Conservation (phyloP, 2,329 filamentous ascomycete genomes). For the Alternaria brassicae region DNA sequence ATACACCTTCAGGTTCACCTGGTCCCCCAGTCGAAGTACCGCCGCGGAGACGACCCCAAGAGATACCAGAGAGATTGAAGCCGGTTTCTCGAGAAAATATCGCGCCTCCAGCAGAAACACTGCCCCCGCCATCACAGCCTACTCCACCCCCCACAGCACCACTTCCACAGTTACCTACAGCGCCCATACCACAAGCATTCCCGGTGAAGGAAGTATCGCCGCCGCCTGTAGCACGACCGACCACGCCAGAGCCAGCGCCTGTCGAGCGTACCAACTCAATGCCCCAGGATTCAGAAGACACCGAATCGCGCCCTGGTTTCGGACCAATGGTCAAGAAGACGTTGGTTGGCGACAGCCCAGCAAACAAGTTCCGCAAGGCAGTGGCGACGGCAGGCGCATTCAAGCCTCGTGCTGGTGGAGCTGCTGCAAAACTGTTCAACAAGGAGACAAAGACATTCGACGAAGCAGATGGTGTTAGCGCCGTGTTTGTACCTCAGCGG, state of each 20-base stretch:
- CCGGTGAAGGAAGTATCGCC: slow-evolving; percentile 37
- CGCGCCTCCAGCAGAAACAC: slow-evolving; percentile 11
- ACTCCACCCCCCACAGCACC: slow-evolving; percentile 36
- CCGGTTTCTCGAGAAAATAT: slow-evolving; percentile 18
- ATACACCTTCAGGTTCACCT: slow-evolving; percentile 33
- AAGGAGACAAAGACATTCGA: slow-evolving; percentile 63
- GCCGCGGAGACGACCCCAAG: slow-evolving; percentile 34
- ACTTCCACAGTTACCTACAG: slow-evolving; percentile 35
- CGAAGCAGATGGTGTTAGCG: slow-evolving; percentile 87
- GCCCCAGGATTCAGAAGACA: slow-evolving; percentile 58
- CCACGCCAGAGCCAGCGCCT: slow-evolving; percentile 13
- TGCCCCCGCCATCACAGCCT: slow-evolving; percentile 23
- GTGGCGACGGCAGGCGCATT: slow-evolving; percentile 73
- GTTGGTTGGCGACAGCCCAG: slow-evolving; percentile 74
- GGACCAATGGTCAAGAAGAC: slow-evolving; percentile 91
- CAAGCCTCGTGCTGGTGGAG: slow-evolving; percentile 86
- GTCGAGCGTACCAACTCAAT: slow-evolving; percentile 54
- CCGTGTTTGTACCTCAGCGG: slow-evolving; percentile 77
- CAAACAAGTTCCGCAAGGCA: slow-evolving; percentile 79
- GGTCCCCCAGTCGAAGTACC: slow-evolving; percentile 36
- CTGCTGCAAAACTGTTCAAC: slow-evolving; percentile 77
- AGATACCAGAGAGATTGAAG: slow-evolving; percentile 41
- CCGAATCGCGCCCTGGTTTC: slow-evolving; percentile 73
- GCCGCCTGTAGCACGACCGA: slow-evolving; percentile 17
- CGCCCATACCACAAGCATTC: slow-evolving; percentile 9